Evolutionary conservation across 2,329 filamentous ascomycete species (phyloP).

Genomic region (Chalara sp.): DNA sequence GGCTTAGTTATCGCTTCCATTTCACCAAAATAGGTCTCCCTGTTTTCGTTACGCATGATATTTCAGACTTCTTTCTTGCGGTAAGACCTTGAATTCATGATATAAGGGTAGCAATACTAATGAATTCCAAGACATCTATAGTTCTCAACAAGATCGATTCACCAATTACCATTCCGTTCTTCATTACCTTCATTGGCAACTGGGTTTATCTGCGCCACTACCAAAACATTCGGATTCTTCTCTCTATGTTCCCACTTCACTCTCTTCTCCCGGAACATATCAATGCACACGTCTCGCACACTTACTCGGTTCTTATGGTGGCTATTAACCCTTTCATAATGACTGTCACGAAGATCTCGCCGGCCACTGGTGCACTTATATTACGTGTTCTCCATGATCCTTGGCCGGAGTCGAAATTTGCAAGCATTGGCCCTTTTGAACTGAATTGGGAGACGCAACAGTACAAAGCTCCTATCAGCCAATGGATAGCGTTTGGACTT

Average conservation of each 20-base stretch:
- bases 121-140: slow-evolving; percentile 69
- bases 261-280: too few species aligned
- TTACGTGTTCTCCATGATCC: too few species aligned
- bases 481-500: slow-evolving; percentile 59
- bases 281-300: too few species aligned
- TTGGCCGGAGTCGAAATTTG: slow-evolving; percentile 44
- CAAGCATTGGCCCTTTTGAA: slow-evolving; percentile 66
- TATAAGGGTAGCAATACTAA: slow-evolving; percentile 3
- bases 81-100: slow-evolving; percentile 41
- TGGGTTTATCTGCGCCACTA: slow-evolving; percentile 92
- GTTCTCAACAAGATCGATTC: slow-evolving; percentile 85
- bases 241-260: slow-evolving; percentile 55
- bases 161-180: slow-evolving; percentile 74
- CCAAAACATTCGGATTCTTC: slow-evolving; percentile 71
- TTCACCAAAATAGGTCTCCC: slow-evolving; percentile 93
- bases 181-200: slow-evolving; percentile 69
- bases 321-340: too few species aligned
- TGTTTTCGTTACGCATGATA: slow-evolving; percentile 91
- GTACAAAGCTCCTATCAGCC: slow-evolving; percentile 68
- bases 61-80: slow-evolving; percentile 92
- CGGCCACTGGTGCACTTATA: too few species aligned
- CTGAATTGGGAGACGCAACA: slow-evolving; percentile 71
- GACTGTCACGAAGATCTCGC: too few species aligned
- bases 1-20: slow-evolving; percentile 86
- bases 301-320: too few species aligned